Evolutionary conservation across 2,329 filamentous ascomycete species (phyloP).

Genomic region (Fusarium udum): DNA sequence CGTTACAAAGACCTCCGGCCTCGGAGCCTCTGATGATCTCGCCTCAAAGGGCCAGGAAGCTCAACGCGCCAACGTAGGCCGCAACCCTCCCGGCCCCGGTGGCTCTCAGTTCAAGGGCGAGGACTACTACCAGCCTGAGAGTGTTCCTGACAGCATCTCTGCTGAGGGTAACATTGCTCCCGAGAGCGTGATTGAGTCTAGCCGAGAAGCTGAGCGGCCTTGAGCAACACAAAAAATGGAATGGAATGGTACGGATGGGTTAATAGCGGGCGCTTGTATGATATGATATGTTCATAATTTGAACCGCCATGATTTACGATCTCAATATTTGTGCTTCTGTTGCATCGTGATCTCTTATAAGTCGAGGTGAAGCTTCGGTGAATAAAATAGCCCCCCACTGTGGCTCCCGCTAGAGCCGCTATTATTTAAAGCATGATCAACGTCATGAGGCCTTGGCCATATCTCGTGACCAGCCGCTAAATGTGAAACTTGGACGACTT

Average conservation of each 20-base stretch:
- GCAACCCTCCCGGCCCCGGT: slow-evolving; percentile 47
- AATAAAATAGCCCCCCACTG: slow-evolving; percentile 5
- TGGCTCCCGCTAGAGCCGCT: slow-evolving; percentile 13
- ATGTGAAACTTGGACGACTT: not conserved
- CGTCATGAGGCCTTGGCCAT: slow-evolving; percentile 35
- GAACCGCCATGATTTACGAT: slow-evolving; percentile 24
- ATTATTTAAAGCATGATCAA: slow-evolving; percentile 31
- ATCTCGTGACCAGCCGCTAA: slow-evolving; percentile 28
- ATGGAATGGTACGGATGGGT: not conserved
- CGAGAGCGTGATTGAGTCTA: slow-evolving; percentile 52
- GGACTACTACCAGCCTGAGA: slow-evolving; percentile 54
- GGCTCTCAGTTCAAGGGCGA: slow-evolving; percentile 53
- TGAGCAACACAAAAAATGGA: not conserved
- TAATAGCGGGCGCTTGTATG: slow-evolving; percentile 20
- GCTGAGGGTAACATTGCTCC: slow-evolving; percentile 55
- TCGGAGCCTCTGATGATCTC: slow-evolving; percentile 43
- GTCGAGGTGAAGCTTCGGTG: slow-evolving; percentile 1
- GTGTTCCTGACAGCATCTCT: slow-evolving; percentile 54
- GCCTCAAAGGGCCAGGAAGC: slow-evolving; percentile 50
- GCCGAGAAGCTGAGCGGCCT: slow-evolving; percentile 38
- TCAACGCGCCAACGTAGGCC: slow-evolving; percentile 51
- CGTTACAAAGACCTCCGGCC: slow-evolving; percentile 37
- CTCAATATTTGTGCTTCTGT: not conserved
- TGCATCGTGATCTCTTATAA: not conserved
- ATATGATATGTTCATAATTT: slow-evolving; percentile 20